Conservation (phyloP, 2,329 filamentous ascomycete genomes). For the Neoscytalidium dimidiatum region DNA sequence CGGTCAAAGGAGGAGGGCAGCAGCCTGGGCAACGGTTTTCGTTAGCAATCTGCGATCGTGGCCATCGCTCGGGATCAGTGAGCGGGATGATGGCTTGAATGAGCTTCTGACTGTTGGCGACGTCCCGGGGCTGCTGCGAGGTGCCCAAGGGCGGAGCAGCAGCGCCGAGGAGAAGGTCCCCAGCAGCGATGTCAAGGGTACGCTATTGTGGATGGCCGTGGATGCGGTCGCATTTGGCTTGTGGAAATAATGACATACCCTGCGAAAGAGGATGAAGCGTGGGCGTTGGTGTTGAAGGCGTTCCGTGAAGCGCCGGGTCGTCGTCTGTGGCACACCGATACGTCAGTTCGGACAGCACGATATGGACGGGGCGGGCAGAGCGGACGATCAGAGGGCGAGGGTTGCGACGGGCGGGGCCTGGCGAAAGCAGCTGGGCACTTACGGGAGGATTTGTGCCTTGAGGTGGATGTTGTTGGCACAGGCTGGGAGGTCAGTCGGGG, state of each 20-base stretch:
- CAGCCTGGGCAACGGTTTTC: slow-evolving; percentile 18
- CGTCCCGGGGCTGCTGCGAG: slow-evolving; percentile 33
- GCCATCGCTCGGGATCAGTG: neutral
- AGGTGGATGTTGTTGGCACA: slow-evolving; percentile 12
- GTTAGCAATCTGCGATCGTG: slow-evolving; percentile 12
- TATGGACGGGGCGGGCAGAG: neutral
- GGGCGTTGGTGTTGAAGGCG: slow-evolving; percentile 32
- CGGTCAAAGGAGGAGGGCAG: slow-evolving; percentile 34
- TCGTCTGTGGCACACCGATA: slow-evolving; percentile 29
- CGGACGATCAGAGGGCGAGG: neutral
- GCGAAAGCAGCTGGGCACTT: slow-evolving; percentile 8
- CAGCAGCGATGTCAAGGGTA: slow-evolving; percentile 24
- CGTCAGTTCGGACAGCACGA: slow-evolving; percentile 16
- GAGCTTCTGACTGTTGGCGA: slow-evolving; percentile 21
- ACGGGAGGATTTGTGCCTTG: neutral
- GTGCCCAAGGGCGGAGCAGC: slow-evolving; percentile 32
- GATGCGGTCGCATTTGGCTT: slow-evolving; percentile 34
- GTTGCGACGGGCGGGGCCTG: neutral
- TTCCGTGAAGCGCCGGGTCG: slow-evolving; percentile 38
- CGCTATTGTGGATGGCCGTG: slow-evolving; percentile 20
- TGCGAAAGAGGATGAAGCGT: slow-evolving; percentile 29
- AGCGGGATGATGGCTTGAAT: slow-evolving; percentile 10
- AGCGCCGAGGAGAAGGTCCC: slow-evolving; percentile 22
- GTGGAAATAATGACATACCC: slow-evolving; percentile 35
- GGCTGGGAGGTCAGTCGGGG: slow-evolving; percentile 20